Conservation (phyloP, 2,329 filamentous ascomycete genomes). For the Orbilia oligospora region DNA sequence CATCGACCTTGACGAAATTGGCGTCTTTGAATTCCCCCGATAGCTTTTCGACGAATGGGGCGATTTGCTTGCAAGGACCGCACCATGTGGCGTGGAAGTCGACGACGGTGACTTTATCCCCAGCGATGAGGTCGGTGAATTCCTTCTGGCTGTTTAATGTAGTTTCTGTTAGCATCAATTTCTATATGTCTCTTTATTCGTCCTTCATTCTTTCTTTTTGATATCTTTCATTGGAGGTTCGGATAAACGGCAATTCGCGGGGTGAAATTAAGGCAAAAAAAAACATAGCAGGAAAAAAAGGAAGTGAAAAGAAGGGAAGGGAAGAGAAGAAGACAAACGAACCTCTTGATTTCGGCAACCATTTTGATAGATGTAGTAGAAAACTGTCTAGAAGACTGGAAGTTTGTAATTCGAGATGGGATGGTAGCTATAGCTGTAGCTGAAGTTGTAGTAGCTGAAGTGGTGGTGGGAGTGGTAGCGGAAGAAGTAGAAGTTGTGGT, state of each 20-base stretch:
- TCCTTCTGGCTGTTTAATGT: slow-evolving; percentile 71
- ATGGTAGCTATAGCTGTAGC: neutral
- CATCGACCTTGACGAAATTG: slow-evolving; percentile 90
- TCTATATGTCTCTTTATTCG: too few relatives aligned
- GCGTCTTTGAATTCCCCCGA: slow-evolving; percentile 74
- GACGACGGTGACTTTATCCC: slow-evolving; percentile 78
- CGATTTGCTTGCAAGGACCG: slow-evolving; percentile 92
- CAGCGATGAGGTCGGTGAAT: slow-evolving; percentile 72
- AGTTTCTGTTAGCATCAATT: neutral
- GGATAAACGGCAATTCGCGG: neutral
- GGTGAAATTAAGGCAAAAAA: too few relatives aligned
- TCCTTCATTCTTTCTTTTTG: too few relatives aligned
- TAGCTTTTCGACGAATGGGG: slow-evolving; percentile 79
- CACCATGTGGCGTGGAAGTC: slow-evolving; percentile 94
- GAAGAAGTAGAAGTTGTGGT: neutral
- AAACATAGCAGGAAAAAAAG: neutral
- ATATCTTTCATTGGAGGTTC: too few relatives aligned
- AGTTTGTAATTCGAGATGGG: neutral
- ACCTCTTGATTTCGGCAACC: slow-evolving; percentile 56
- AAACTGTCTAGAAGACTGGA: slow-evolving; percentile 24
- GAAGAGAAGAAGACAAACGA: too few relatives aligned
- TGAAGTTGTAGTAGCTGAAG: too few relatives aligned
- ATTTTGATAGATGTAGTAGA: slow-evolving; percentile 56
- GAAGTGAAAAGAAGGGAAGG: neutral
- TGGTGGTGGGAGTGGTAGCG: neutral